Evolutionary conservation across 208 protist species (phyloP).

Genomic region (Trypanosoma theileri): DNA sequence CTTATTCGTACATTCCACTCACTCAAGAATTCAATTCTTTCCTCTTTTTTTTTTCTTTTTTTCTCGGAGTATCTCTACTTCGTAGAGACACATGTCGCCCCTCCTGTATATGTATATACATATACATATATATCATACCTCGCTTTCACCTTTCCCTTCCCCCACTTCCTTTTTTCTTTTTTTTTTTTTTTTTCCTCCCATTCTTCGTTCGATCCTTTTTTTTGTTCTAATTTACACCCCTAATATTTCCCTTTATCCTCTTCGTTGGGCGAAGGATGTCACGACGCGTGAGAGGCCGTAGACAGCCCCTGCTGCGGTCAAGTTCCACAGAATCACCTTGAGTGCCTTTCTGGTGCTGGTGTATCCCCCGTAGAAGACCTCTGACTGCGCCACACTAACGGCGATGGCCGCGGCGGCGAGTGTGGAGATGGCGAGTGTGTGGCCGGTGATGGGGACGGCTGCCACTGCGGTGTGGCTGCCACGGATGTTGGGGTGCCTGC

Average conservation of each 20-base stretch:
- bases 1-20: too few species aligned
- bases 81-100: too few species aligned
- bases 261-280: too few species aligned
- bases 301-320: slow-evolving; percentile 35
- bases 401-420: slow-evolving; percentile 31
- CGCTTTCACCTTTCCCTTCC: too few species aligned
- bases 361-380: slow-evolving; percentile 84
- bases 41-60: neutral
- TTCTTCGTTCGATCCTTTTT: neutral
- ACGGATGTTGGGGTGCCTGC: neutral
- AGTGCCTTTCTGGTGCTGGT: slow-evolving; percentile 33
- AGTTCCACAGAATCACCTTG: slow-evolving; percentile 38
- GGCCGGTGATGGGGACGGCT: too few species aligned
- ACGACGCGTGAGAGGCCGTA: slow-evolving; percentile 23
- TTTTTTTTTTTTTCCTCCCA: neutral
- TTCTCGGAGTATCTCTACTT: too few species aligned
- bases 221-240: neutral
- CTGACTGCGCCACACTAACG: slow-evolving; percentile 56
- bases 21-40: neutral
- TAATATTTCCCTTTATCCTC: neutral
- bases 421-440: neutral
- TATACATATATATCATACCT: too few species aligned
- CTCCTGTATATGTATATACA: too few species aligned
- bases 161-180: neutral
- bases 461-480: too few species aligned